Evolutionary conservation across 148 eudicot genomes (phyloP).

Genomic region (Suaeda aralocaspica): DNA sequence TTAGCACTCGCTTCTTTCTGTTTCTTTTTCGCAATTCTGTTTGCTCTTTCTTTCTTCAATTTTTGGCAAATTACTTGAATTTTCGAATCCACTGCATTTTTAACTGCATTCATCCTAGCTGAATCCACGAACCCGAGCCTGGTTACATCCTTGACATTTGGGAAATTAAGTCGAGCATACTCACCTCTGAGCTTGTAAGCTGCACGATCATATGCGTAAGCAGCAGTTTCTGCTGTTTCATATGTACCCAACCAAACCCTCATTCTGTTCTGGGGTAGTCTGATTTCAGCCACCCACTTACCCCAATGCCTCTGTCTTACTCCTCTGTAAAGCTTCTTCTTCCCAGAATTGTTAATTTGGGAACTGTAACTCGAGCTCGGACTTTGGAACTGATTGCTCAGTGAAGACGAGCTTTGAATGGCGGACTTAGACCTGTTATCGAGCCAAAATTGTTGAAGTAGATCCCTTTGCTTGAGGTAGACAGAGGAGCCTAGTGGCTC

Average conservation of each 20-base stretch:
- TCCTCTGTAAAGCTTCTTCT: conserved; percentile 87
- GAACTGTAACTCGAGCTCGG: conserved; percentile 8
- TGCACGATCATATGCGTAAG: conserved; percentile 93
- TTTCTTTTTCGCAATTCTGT: conserved; percentile 40
- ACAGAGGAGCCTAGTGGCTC: conserved; percentile 74
- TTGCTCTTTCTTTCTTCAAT: conserved; percentile 51
- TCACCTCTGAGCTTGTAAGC: conserved; percentile 92
- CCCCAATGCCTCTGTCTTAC: conserved; percentile 99
- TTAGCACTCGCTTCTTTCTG: conserved; percentile 8
- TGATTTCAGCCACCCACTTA: conserved; percentile 95
- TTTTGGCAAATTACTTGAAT: conserved; percentile 69
- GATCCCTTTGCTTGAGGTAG: conserved; percentile 64
- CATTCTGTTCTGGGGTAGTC: conserved; percentile 89
- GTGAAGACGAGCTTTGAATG: conserved; percentile 14
- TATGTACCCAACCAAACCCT: conserved; percentile 96
- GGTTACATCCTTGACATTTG: conserved; percentile 51
- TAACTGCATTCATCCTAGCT: conserved; percentile 49
- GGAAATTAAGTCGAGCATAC: conserved; percentile 77
- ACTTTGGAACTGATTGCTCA: conserved; percentile 20
- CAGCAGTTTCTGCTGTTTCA: conserved; percentile 85
- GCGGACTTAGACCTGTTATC: conserved; percentile 31
- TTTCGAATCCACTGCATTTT: conserved; percentile 66
- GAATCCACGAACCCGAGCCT: conserved; percentile 49
- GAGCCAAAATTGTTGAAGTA: conserved; percentile 56
- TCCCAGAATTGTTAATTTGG: conserved; percentile 19